These are phyloP conservation scores for Trichoderma erinaceum DNA, from an alignment of 495 filamentous ascomycete genomes.

Conservation along the genomic window DNA sequence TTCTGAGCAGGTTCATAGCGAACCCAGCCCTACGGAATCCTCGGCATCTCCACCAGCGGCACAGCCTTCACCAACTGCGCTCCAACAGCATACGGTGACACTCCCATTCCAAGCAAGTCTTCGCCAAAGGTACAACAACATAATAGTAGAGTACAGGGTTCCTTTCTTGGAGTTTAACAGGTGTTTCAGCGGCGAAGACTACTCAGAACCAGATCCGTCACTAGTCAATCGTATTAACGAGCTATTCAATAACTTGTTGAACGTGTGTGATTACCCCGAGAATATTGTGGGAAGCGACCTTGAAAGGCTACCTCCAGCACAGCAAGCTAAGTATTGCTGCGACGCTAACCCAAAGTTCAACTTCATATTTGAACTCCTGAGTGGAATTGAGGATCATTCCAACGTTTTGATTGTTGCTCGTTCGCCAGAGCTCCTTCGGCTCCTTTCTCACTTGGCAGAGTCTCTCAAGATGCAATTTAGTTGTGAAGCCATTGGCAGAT, in stretches of 20 bases:
- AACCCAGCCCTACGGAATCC: not conserved
- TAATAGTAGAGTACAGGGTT: not conserved
- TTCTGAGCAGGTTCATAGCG: not conserved
- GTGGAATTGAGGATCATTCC: conserved; percentile 25
- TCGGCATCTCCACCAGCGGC: not conserved
- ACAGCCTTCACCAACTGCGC: not conserved
- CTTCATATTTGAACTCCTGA: conserved; percentile 40
- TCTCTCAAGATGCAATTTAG: not conserved
- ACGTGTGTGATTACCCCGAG: conserved; percentile 14
- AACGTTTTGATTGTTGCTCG: conserved; percentile 38
- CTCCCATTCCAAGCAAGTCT: conserved; percentile 15
- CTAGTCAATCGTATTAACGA: not conserved
- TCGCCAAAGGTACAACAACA: conserved; percentile 8
- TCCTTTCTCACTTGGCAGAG: not conserved
- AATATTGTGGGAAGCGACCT: conserved; percentile 2
- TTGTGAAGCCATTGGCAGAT: conserved; percentile 1
- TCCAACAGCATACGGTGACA: conserved; percentile 2
- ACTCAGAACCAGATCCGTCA: not conserved
- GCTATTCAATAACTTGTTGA: conserved; percentile 1
- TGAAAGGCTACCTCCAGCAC: conserved; percentile 22
- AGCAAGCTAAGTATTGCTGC: conserved; percentile 33
- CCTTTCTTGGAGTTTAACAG: conserved; percentile 7
- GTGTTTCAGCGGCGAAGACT: conserved; percentile 9
- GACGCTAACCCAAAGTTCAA: conserved; percentile 41
- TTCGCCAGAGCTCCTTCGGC: conserved; percentile 25